A percentile compares a stretch with the other conserved stretches of the same genome.
Evolutionary conservation across 179 eudicot genomes (phyloP).

Genomic region (Heliamphora pulchella): DNA sequence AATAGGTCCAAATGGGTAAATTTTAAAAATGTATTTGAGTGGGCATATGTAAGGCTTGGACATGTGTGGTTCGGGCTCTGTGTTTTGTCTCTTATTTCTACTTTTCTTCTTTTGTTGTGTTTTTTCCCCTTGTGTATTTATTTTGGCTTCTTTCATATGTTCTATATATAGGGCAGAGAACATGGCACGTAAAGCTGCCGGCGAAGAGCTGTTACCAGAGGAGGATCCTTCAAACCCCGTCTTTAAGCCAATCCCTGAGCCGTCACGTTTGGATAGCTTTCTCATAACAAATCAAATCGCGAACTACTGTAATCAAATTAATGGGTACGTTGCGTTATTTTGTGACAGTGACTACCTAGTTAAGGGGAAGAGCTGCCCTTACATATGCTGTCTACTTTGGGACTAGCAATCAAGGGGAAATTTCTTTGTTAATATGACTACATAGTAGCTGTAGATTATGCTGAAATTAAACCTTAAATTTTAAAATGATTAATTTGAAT

Average conservation of each 20-base stretch:
- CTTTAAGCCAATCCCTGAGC: constrained; percentile 80
- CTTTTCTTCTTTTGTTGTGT: background rate
- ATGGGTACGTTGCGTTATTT: constrained; percentile 48
- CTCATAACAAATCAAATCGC: constrained; percentile 85
- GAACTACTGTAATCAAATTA: constrained; percentile 91
- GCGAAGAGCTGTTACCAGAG: constrained; percentile 90
- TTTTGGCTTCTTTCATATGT: background rate
- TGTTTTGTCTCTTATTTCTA: too few species aligned
- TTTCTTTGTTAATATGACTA: background rate
- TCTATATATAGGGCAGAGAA: constrained; percentile 68
- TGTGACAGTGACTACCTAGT: background rate
- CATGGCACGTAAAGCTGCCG: constrained; percentile 74
- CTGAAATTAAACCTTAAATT: background rate
- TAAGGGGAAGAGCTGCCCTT: background rate
- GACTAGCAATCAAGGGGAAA: background rate
- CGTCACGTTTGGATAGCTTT: constrained; percentile 80
- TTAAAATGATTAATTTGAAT: background rate
- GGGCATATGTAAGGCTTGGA: background rate
- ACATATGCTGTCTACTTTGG: background rate
- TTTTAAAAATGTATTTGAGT: too few species aligned
- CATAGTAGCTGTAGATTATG: background rate
- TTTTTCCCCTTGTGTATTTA: background rate
- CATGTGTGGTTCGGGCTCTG: background rate
- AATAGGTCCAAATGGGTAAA: background rate
- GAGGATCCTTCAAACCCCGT: constrained; percentile 84